Evolutionary conservation across 257 asterid genomes (phyloP).

Genomic region (Primulina eburnea): DNA sequence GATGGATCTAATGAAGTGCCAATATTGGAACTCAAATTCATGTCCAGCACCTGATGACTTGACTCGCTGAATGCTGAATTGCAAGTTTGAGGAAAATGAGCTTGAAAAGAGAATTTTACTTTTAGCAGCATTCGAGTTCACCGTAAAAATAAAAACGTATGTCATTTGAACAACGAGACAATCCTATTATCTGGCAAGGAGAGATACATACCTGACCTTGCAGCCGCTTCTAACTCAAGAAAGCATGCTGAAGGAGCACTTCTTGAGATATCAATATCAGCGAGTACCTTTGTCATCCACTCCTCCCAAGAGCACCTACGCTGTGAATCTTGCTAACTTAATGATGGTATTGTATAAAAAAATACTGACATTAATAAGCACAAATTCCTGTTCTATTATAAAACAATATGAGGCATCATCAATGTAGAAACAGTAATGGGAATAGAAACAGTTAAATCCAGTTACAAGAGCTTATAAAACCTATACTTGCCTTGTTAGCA

Average conservation of each 20-base stretch:
- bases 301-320: constrained; percentile 69
- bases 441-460: no score
- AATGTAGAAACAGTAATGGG: background rate
- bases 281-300: constrained; percentile 62
- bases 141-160: background rate
- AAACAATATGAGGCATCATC: constrained; percentile 3
- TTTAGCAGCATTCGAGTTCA: background rate
- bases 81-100: constrained; percentile 11
- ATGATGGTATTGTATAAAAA: constrained; percentile 23
- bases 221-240: constrained; percentile 85
- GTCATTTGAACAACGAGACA: constrained; percentile 10
- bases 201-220: constrained; percentile 63
- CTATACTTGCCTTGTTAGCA: background rate
- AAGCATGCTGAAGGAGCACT: constrained; percentile 61
- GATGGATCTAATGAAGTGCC: constrained; percentile 35
- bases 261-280: constrained; percentile 69
- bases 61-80: constrained; percentile 57
- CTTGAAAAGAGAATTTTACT: constrained; percentile 6
- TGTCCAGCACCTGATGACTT: constrained; percentile 32
- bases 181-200: constrained; percentile 14
- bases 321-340: constrained; percentile 46
- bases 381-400: constrained; percentile 9
- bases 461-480: background rate
- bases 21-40: constrained; percentile 28
- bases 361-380: constrained; percentile 7